These are phyloP conservation scores for Populus ilicifolia DNA, from an alignment of 345 rosid species.

Conservation along the genomic window DNA sequence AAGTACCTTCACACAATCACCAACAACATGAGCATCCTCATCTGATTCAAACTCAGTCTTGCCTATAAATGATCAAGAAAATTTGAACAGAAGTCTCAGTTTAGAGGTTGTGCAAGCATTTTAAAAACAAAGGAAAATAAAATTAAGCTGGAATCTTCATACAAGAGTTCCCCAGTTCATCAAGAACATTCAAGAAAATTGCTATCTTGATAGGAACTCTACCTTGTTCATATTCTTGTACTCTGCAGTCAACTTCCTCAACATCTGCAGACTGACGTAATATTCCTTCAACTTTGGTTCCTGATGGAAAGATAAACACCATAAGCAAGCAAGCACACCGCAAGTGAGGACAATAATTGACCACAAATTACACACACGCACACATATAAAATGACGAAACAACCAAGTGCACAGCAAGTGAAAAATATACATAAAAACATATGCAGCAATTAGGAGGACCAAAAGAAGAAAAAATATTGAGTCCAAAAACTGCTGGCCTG, in stretches of 20 bases:
- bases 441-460: not conserved
- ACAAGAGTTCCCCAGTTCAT: not conserved
- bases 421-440: not conserved
- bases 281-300: slow-evolving; percentile 84
- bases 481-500: not conserved
- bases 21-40: slow-evolving; percentile 98
- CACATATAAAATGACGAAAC: not conserved
- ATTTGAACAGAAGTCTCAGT: slow-evolving; percentile 9
- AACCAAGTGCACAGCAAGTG: not conserved
- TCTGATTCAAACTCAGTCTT: slow-evolving; percentile 74
- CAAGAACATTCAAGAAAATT: slow-evolving; percentile 8
- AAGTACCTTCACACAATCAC: slow-evolving; percentile 93
- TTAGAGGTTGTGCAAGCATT: slow-evolving; percentile 1
- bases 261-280: slow-evolving; percentile 93
- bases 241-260: slow-evolving; percentile 94
- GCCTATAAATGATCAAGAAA: slow-evolving; percentile 43
- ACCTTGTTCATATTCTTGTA: slow-evolving; percentile 96
- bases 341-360: not conserved
- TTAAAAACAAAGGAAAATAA: slow-evolving; percentile 4
- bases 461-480: not conserved
- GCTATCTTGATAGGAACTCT: slow-evolving; percentile 17
- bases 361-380: not conserved
- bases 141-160: not conserved
- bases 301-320: slow-evolving; percentile 37
- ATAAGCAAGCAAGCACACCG: not conserved